phyloP scores from a whole-genome alignment of 306 rosid genomes.

The Pterocarpus santalinus region DNA sequence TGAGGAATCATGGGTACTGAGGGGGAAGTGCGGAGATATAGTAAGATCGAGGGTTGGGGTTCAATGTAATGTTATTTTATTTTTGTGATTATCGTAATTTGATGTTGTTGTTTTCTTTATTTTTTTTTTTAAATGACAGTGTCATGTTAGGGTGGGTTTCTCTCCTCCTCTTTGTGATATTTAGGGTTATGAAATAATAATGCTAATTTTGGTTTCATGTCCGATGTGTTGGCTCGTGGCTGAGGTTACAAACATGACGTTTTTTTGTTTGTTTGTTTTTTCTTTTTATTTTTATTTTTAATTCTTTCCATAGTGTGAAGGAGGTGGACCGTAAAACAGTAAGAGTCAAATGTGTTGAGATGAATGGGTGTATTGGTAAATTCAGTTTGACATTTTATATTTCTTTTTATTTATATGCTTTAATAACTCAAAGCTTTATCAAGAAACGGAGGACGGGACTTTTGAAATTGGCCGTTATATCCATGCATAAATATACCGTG shows the following conservation, averaged over 20 bases:
- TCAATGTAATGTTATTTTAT: slow-evolving; percentile 1
- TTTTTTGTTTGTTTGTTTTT: not conserved
- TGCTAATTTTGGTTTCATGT: slow-evolving; percentile 38
- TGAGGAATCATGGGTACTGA: slow-evolving; percentile 6
- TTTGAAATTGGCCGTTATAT: slow-evolving; percentile 52
- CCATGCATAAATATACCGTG: slow-evolving; percentile 51
- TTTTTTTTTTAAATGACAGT: not conserved
- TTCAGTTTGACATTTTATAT: not conserved
- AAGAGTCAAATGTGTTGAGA: not conserved
- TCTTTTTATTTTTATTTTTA: not conserved
- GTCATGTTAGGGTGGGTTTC: not conserved
- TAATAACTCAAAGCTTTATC: slow-evolving; percentile 34
- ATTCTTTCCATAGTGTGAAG: slow-evolving; percentile 33
- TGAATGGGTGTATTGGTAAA: slow-evolving; percentile 41
- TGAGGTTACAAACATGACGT: slow-evolving; percentile 56
- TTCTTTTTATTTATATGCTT: not conserved
- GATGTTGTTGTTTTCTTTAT: not conserved
- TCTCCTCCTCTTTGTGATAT: not conserved
- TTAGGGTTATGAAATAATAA: slow-evolving; percentile 55
- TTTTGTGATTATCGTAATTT: not conserved
- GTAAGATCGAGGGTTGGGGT: slow-evolving; percentile 49
- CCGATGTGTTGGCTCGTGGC: slow-evolving; percentile 48
- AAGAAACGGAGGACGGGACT: slow-evolving; percentile 43
- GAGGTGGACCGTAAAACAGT: slow-evolving; percentile 26
- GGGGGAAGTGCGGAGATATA: not conserved